Base-by-base conservation (phyloP, 202 grass and related monocot genomes). In the Eragrostis tef region DNA sequence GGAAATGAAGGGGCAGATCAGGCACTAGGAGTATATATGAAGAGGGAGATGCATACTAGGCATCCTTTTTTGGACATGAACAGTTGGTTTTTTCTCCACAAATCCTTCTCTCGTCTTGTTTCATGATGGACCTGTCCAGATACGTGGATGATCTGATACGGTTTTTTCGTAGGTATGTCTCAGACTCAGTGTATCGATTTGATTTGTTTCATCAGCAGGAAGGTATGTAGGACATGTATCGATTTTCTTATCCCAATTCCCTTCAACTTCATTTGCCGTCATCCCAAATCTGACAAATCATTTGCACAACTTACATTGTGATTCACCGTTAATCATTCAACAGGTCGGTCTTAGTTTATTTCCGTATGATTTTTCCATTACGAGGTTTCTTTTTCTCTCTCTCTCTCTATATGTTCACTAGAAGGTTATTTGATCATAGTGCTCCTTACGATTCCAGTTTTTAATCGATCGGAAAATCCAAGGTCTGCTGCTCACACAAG, bases 81-180 rank as follows among this genome's bases (percentile, higher is more conserved):
- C 70, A 19, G 20, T 21, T 26, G 22, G 9, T 70, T 9, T 70
- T 47, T 1, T 6, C 54, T 9, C 27, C 5, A 39, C 34, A 39
- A 11, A 39, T n/a, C 26, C 5, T 10, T 34, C 31, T 53, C 34
- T 36, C 9, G 6, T 53, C 1, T 6, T 2, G 0, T 0, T 27
- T 11, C 11, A 4, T 42, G 21, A 82, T 89, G 82, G n/a, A 60
- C 71, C 57, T 81, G 46, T 48, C 65, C 26, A 89, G 51, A 21
- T 67, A 43, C 17, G 3, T 89, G 65, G 65, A 59, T 13, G 53
- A 85, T 42, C 51, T 89, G 57, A 81, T 85, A 72, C 1, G 1
- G 19, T 85, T 81, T 72, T 89, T 89, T 41, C 66, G 29, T 14
- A 78, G 87, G 87, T 85, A 81, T 12, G n/a, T 22, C 6, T 14